Evolutionary conservation across 2,329 filamentous ascomycete species (phyloP).

Genomic region (Fusarium nygamai): DNA sequence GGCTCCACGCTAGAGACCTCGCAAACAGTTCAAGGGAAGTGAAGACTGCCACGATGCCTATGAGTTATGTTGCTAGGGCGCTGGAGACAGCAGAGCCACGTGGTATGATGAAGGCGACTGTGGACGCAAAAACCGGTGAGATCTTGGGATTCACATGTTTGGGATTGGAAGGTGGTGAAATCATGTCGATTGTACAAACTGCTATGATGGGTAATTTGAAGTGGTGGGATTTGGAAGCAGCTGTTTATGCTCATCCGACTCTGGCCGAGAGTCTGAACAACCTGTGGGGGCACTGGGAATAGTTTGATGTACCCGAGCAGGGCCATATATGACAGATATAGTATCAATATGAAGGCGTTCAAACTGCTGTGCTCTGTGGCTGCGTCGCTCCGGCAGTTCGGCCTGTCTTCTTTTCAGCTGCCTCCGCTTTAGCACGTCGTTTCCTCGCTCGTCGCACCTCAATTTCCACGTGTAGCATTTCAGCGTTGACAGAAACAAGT

Average conservation of each 20-base stretch:
- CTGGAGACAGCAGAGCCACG: constrained; percentile 62
- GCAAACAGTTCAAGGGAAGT: constrained; percentile 46
- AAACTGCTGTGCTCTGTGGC: constrained; percentile 13
- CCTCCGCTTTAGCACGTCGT: constrained; percentile 60
- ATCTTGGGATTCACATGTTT: constrained; percentile 64
- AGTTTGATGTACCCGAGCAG: neutral
- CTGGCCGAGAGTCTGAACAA: constrained; percentile 63
- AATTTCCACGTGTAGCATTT: constrained; percentile 74
- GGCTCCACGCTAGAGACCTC: constrained; percentile 55
- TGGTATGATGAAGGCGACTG: constrained; percentile 62
- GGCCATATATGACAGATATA: neutral
- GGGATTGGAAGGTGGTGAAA: constrained; percentile 61
- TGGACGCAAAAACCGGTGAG: constrained; percentile 57
- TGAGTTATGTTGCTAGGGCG: constrained; percentile 60
- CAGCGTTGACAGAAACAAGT: constrained; percentile 65
- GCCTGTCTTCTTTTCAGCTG: constrained; percentile 45
- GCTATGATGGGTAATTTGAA: constrained; percentile 60
- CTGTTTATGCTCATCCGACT: constrained; percentile 61
- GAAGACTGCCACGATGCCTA: constrained; percentile 60
- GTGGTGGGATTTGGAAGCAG: constrained; percentile 57
- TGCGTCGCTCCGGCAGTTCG: constrained; percentile 2
- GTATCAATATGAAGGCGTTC: constrained; percentile 13
- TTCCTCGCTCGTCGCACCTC: constrained; percentile 72
- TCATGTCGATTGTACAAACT: constrained; percentile 63
- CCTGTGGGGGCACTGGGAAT: constrained; percentile 56